Evolutionary conservation across 2,329 filamentous ascomycete genomes (phyloP).

Genomic region (Plenodomus lindquistii): DNA sequence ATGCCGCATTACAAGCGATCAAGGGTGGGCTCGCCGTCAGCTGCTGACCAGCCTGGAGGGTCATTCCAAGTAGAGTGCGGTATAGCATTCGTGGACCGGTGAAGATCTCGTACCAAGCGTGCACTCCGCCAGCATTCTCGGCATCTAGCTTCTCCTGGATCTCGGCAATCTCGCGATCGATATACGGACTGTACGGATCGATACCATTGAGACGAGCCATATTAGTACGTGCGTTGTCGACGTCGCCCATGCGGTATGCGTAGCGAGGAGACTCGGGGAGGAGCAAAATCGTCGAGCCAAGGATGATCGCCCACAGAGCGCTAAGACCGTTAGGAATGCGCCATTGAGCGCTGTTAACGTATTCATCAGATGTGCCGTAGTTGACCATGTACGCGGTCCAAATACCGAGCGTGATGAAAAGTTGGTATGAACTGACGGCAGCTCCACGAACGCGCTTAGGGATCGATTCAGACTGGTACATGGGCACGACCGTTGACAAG

Average conservation of each 20-base stretch:
- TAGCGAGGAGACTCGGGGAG: constrained; percentile 62
- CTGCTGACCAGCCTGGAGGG: constrained; percentile 68
- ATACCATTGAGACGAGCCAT: constrained; percentile 61
- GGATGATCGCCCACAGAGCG: constrained; percentile 59
- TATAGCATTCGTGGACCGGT: constrained; percentile 69
- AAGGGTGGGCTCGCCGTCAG: constrained; percentile 64
- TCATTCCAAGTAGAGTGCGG: constrained; percentile 65
- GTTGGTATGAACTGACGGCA: constrained; percentile 66
- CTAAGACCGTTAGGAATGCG: constrained; percentile 65
- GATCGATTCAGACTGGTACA: constrained; percentile 71
- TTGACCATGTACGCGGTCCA: constrained; percentile 59
- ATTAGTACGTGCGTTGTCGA: constrained; percentile 56
- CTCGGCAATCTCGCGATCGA: constrained; percentile 58
- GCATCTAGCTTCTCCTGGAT: constrained; percentile 61
- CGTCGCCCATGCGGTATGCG: constrained; percentile 58
- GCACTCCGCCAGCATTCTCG: constrained; percentile 48
- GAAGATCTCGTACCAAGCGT: constrained; percentile 62
- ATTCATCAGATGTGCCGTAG: constrained; percentile 60
- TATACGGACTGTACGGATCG: constrained; percentile 56
- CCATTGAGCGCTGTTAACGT: constrained; percentile 60
- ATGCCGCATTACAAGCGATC: neutral
- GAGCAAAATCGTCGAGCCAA: constrained; percentile 58
- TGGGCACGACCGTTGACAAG: constrained; percentile 59
- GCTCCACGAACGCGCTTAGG: constrained; percentile 67
- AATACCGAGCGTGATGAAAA: constrained; percentile 71